These are phyloP conservation scores for Chenopodium quinoa DNA, from an alignment of 148 eudicot genomes.

Conservation along the genomic window DNA sequence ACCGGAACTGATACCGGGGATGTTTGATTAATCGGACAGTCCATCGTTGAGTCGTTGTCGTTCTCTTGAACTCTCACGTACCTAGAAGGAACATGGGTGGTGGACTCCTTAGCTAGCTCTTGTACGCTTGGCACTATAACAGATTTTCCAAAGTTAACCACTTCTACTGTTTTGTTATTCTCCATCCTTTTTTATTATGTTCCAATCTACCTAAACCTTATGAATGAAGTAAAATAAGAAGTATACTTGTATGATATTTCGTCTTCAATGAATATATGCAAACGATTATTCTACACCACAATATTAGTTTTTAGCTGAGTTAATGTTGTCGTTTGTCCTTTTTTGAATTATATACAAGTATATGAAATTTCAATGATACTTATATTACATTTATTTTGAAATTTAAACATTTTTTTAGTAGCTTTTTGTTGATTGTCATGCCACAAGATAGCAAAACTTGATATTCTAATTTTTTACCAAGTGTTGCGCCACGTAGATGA, in stretches of 20 bases:
- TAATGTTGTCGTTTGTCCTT: not conserved
- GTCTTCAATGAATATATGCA: not conserved
- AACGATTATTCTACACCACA: not conserved
- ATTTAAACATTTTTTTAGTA: too few species aligned
- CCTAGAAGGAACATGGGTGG: slow-evolving; percentile 37
- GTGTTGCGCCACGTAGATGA: too few species aligned
- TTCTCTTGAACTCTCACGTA: slow-evolving; percentile 30
- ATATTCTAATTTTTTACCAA: too few species aligned
- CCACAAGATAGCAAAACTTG: too few species aligned
- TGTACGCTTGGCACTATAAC: slow-evolving; percentile 57
- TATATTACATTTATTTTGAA: too few species aligned
- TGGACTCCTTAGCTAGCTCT: slow-evolving; percentile 43
- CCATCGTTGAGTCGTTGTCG: slow-evolving; percentile 5
- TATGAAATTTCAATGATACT: too few species aligned
- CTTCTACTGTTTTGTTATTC: slow-evolving; percentile 12
- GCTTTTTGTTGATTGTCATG: too few species aligned
- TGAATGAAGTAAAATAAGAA: too few species aligned
- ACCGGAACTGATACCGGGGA: slow-evolving; percentile 32
- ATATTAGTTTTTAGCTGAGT: not conserved
- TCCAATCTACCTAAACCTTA: too few species aligned
- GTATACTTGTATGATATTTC: too few species aligned
- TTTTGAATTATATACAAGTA: too few species aligned
- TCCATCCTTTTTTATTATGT: not conserved
- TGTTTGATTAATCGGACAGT: not conserved
- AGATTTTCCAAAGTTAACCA: slow-evolving; percentile 44